Evolutionary conservation across 2,329 filamentous ascomycete species (phyloP), one percentile per base, ranked within the genome.

Genomic region (Fusarium ambrosium): DNA sequence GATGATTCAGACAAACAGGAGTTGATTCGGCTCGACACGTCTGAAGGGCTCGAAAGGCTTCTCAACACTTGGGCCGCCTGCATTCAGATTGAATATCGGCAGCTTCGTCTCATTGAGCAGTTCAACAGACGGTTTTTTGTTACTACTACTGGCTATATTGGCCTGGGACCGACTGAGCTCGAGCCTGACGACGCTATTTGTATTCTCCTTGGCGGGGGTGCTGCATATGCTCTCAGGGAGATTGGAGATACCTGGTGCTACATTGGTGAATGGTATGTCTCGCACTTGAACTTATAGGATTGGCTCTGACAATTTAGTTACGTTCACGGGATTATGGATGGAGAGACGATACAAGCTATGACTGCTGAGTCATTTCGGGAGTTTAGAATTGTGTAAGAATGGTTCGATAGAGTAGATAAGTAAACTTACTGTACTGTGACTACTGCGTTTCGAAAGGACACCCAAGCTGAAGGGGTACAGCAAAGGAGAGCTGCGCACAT

Each of bases 251-350:
- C 14, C 2, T 68, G 67, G 65, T 9, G 4, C 1, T 70, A 70
- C 9, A 8, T 70, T 11, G 68, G 68, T 8, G 68, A 69, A 70
- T 64, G 65, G 65, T 68, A 53, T 9, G 34, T 45, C 10, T 3
- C 8, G 27, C 18, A 27, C 24, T 53, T 53, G 14, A 53, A 53
- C 18, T 29, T 53, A n/a, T 53, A 2, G 22, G 22, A 29, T n/a
- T 53, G 14, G 10, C 8, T 51, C 20, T 53, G 22, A 29, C 14
- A 8, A 9, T 9, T 24, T n/a, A 53, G 45, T 18, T 53, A 53
- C 27, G 45, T 53, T 53, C 45, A 29, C 27, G 45, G 45, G 22
- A 29, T 53, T n/a, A 29, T 53, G 24, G 45, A 53, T n/a, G 45
- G 45, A 6, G 24, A 29, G 45, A 9, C 11, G 10, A 53, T 29